Conservation (phyloP, 2,329 filamentous ascomycete species). For the Rosellinia necatrix region DNA sequence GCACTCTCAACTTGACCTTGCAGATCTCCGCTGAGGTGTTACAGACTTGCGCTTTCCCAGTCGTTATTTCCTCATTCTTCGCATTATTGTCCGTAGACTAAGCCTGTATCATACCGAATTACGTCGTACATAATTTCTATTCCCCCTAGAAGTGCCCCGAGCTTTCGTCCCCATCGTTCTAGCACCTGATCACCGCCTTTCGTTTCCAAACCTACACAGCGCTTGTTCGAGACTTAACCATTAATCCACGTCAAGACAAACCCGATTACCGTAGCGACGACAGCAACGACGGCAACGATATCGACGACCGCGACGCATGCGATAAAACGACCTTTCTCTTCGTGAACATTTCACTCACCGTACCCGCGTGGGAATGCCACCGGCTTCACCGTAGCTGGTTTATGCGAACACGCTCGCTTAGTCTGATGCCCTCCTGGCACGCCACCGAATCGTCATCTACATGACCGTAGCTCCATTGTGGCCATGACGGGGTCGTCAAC, state of each 20-base stretch:
- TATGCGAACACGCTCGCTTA: constrained; percentile 6
- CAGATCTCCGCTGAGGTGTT: neutral
- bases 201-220: constrained; percentile 6
- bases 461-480: constrained; percentile 49
- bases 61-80: constrained; percentile 8
- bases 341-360: neutral
- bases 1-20: neutral
- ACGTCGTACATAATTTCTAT: neutral
- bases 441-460: constrained; percentile 26
- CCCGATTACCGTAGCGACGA: neutral
- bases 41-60: no score
- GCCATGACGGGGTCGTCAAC: constrained; percentile 41
- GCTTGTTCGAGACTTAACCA: constrained; percentile 10
- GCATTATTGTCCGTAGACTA: neutral
- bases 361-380: constrained; percentile 11
- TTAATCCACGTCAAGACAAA: neutral
- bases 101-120: constrained; percentile 9
- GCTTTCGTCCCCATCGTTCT: neutral
- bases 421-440: constrained; percentile 4
- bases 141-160: constrained; percentile 4
- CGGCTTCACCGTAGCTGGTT: constrained; percentile 4
- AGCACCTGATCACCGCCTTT: constrained; percentile 5
- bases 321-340: neutral
- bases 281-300: neutral
- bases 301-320: no score